Percentiles rank a stretch among this genome's conserved stretches.
These are phyloP conservation scores for Talaromyces sp. DNA, from an alignment of 2,329 filamentous ascomycete genomes.

Conservation along the genomic window DNA sequence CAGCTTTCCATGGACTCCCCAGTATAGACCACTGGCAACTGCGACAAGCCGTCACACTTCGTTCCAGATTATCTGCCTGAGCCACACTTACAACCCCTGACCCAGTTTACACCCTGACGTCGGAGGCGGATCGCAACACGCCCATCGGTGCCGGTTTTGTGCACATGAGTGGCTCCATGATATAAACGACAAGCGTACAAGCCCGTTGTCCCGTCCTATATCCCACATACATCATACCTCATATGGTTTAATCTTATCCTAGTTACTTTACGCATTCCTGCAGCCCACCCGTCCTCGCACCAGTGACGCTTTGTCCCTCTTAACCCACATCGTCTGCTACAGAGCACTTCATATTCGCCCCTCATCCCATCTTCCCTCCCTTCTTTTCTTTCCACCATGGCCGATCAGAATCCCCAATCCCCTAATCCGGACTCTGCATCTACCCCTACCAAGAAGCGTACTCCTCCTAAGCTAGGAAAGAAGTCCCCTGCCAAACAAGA, in stretches of 20 bases:
- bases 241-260: conserved; percentile 14
- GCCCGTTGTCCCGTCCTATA: neutral
- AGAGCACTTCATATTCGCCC: conserved; percentile 28
- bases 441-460: conserved; percentile 29
- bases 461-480: conserved; percentile 35
- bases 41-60: neutral
- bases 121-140: conserved; percentile 22
- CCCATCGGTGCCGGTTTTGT: conserved; percentile 18
- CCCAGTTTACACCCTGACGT: conserved; percentile 26
- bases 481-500: conserved; percentile 31
- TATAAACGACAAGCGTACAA: conserved; percentile 22
- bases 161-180: conserved; percentile 11
- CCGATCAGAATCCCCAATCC: conserved; percentile 31
- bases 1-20: neutral
- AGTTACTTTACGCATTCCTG: conserved; percentile 2
- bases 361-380: conserved; percentile 15
- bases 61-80: neutral
- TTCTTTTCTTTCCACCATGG: conserved; percentile 32
- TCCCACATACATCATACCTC: conserved; percentile 21
- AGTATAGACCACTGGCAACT: neutral
- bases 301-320: conserved; percentile 26
- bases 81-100: neutral
- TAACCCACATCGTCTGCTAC: conserved; percentile 17
- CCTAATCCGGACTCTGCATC: conserved; percentile 21
- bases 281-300: conserved; percentile 5